Conservation (phyloP, 495 filamentous ascomycete genomes). For the Penicillium turbatum region DNA sequence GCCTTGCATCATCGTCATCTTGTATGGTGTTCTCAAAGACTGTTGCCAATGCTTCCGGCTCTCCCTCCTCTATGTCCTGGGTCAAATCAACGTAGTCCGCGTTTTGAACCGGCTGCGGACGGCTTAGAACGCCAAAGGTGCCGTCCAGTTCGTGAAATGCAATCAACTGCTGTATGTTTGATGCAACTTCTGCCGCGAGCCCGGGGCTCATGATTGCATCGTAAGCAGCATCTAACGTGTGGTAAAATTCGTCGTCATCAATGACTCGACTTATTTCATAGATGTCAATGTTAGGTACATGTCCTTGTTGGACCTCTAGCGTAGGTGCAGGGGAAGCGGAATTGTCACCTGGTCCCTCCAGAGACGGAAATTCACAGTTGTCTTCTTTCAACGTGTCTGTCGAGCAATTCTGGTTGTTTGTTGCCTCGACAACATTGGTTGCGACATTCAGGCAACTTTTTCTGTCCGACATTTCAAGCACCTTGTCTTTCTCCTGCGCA, state of each 20-base stretch:
- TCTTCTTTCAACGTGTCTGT: background rate
- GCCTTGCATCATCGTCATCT: background rate
- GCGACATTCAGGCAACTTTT: background rate
- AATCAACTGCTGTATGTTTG: background rate
- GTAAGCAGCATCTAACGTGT: slow-evolving; percentile 18
- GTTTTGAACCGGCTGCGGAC: background rate
- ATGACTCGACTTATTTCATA: background rate
- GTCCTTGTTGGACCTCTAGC: background rate
- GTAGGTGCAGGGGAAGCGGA: no score
- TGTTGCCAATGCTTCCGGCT: background rate
- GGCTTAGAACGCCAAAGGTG: background rate
- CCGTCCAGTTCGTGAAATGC: background rate
- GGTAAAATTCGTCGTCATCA: slow-evolving; percentile 8
- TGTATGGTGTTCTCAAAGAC: background rate
- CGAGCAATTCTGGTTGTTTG: background rate
- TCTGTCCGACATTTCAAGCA: background rate
- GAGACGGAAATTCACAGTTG: background rate
- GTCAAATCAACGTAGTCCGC: background rate
- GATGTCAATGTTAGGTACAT: background rate
- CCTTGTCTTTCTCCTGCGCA: background rate
- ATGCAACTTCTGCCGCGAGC: background rate
- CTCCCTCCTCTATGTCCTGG: background rate
- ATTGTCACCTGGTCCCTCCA: background rate
- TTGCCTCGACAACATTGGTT: background rate
- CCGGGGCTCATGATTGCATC: slow-evolving; percentile 4